Evolutionary conservation across 2,329 filamentous ascomycete genomes (phyloP).

Genomic region (Hymenoscyphus occultus): DNA sequence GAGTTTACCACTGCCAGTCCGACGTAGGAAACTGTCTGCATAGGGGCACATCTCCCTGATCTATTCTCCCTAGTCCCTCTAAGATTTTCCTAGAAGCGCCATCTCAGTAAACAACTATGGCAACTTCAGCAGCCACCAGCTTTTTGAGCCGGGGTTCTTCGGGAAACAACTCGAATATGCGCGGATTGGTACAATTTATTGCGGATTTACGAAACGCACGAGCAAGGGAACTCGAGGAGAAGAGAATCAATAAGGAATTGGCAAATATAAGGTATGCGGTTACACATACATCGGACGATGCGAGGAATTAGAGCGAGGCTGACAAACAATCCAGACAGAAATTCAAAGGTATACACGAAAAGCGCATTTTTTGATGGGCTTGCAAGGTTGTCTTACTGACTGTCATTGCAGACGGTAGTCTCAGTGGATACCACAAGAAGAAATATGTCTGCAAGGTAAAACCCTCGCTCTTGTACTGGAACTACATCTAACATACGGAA

Average conservation of each 20-base stretch:
- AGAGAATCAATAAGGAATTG: conserved; percentile 98
- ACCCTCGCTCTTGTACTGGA: conserved; percentile 15
- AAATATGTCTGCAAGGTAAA: conserved; percentile 98
- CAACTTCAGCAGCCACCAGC: conserved; percentile 43
- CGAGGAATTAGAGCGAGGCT: conserved; percentile 14
- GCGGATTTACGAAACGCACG: conserved; percentile 92
- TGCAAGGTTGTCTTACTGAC: conserved; percentile 20
- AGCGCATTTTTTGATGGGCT: neutral
- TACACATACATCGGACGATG: neutral
- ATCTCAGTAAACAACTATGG: conserved; percentile 25
- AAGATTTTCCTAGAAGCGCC: neutral
- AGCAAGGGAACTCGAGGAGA: conserved; percentile 94
- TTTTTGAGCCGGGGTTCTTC: conserved; percentile 63
- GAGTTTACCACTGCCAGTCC: neutral
- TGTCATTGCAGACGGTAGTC: conserved; percentile 62
- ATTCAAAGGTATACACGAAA: conserved; percentile 67
- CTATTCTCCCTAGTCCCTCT: neutral
- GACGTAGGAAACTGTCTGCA: neutral
- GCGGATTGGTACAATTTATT: conserved; percentile 95
- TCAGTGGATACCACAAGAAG: conserved; percentile 98
- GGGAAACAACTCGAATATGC: conserved; percentile 65
- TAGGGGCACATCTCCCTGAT: neutral
- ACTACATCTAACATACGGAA: conserved; percentile 14
- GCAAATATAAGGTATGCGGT: conserved; percentile 79
- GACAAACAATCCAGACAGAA: conserved; percentile 63